Base-by-base conservation (phyloP, 2,329 filamentous ascomycete genomes). In the Tricladium varicosporioides region DNA sequence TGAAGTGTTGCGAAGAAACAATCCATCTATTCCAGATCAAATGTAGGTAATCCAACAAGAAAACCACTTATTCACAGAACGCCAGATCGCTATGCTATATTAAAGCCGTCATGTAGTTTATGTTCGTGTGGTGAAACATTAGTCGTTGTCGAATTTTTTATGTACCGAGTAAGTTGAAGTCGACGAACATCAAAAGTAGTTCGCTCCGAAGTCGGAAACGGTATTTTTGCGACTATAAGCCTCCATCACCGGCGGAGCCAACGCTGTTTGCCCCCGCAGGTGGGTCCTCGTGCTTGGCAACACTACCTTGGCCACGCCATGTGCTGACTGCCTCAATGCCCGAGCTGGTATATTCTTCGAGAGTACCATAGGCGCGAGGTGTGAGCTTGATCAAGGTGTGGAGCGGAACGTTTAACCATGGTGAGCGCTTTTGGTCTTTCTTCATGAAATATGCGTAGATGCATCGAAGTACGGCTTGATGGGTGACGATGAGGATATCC, bases 391-490 rank as follows among this genome's bases (percentile, higher is more conserved):
- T 97, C 48, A 99, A 80, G 8, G 91, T 96, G 73, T 99, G 94
- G 60, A 99, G 80, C 5, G 94, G 94, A 8, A 99, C 94, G 69
- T 97, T 93, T 89, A 97, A 96, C 94, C 94, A 99, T 0, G 94
- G 94, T 64, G 89, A 94, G 74, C 91, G 84, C 66, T 92, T 86
- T 74, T 97, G 94, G 54, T 91, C 88, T 68, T 94, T 91, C 69
- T 97, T 96, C 89, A 97, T 96, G 73, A 97, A 99, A 74, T 99
- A 99, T 31, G 94, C 91, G 71, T 97, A 99, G 68, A 99, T 96
- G 78, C 94, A 99, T 58, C 94, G 86, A 61, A 99, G 80, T 33
- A 99, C 93, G 13, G 94, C 94, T 76, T 99, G 94, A 72, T 99
- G 94, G 2, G 94, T 97, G 60, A 99, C 92, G 66, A 99, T 97